phyloP scores from a whole-genome alignment of 768 basidiomycete species.

The Mycena leptocephala region DNA sequence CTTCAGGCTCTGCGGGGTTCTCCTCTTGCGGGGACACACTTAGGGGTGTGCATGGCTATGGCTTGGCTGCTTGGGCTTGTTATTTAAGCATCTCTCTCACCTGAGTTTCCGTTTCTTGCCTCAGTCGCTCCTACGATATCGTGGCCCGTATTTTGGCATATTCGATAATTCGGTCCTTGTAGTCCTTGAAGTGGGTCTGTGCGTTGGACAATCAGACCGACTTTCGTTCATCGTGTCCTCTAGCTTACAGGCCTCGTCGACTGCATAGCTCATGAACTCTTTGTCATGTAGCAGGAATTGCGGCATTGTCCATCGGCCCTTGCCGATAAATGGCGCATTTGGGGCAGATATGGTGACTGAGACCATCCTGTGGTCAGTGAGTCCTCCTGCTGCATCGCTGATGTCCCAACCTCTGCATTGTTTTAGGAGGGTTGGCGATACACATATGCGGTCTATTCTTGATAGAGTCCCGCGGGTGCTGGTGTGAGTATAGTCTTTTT shows the following conservation, averaged over 20 bases:
- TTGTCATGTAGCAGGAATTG: not conserved
- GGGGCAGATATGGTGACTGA: not conserved
- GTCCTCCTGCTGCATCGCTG: not conserved
- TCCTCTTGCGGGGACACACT: no score
- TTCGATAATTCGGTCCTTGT: no score
- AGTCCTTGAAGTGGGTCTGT: no score
- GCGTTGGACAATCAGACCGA: no score
- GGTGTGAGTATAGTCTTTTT: slow-evolving; percentile 25
- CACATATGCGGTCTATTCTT: slow-evolving; percentile 29
- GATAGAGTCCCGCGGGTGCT: slow-evolving; percentile 3
- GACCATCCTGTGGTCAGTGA: slow-evolving; percentile 31
- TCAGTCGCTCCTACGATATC: no score
- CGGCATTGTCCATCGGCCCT: slow-evolving; percentile 32
- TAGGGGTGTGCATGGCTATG: no score
- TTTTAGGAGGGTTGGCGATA: not conserved
- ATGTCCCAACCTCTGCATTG: slow-evolving; percentile 25
- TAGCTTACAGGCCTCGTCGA: not conserved
- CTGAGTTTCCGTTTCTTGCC: no score
- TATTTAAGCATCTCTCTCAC: no score
- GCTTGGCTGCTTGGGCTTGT: no score
- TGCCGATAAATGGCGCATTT: slow-evolving; percentile 27
- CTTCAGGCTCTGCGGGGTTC: no score
- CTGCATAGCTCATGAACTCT: not conserved
- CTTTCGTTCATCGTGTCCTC: not conserved
- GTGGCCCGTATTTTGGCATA: no score